Evolutionary conservation across 2,329 filamentous ascomycete genomes (phyloP).

Genomic region (Cercospora janseana): DNA sequence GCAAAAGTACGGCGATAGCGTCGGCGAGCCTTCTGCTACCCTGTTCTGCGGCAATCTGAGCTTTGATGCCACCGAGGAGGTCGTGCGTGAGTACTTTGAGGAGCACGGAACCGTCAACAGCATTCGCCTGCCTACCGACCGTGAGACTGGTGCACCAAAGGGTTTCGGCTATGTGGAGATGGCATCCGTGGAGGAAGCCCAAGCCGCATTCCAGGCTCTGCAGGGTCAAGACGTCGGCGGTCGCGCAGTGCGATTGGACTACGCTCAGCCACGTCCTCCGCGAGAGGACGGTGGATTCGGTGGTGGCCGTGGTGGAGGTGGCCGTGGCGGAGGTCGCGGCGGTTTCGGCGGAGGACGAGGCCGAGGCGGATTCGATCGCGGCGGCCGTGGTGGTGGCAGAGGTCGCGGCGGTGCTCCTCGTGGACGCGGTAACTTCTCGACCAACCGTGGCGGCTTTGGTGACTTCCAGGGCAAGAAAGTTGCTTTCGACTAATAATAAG

Average conservation of each 20-base stretch:
- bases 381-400: conserved; percentile 49
- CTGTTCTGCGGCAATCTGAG: conserved; percentile 90
- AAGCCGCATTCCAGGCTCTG: conserved; percentile 66
- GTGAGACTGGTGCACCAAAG: conserved; percentile 80
- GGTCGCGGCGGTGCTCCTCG: conserved; percentile 51
- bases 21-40: conserved; percentile 78
- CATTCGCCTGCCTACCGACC: conserved; percentile 84
- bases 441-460: conserved; percentile 57
- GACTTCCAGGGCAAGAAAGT: conserved; percentile 79
- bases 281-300: conserved; percentile 42
- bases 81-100: conserved; percentile 70
- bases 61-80: conserved; percentile 77
- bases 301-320: conserved; percentile 38
- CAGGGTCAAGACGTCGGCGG: conserved; percentile 70
- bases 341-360: conserved; percentile 51
- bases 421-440: conserved; percentile 45
- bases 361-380: conserved; percentile 50
- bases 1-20: conserved; percentile 70
- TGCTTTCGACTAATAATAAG: conserved; percentile 54
- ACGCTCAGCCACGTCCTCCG: conserved; percentile 63
- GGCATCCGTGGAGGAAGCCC: conserved; percentile 77
- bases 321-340: conserved; percentile 42
- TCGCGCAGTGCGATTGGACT: conserved; percentile 80
- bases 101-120: conserved; percentile 69
- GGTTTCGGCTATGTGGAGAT: conserved; percentile 92